Evolutionary conservation across 805 yeast genomes (phyloP).

Genomic region (Candida krabiensis): DNA sequence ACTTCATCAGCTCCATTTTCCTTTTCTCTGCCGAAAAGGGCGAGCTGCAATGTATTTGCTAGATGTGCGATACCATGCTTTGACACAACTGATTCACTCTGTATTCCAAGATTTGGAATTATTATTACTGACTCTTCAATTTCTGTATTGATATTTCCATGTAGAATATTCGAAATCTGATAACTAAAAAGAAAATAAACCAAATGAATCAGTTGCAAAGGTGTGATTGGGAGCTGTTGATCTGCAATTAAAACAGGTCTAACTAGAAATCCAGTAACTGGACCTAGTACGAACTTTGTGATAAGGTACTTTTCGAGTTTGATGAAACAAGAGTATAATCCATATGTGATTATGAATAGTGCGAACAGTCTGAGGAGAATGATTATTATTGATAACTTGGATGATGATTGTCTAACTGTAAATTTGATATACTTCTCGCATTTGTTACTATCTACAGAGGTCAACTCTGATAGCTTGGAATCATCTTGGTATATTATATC

Average conservation of each 20-base stretch:
- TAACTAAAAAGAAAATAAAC: slow-evolving; percentile 15
- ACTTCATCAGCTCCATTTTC: slow-evolving; percentile 1
- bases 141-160: slow-evolving; percentile 32
- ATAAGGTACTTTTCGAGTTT: background rate
- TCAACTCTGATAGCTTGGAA: background rate
- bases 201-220: slow-evolving; percentile 5
- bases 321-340: slow-evolving; percentile 5
- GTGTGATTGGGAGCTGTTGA: background rate
- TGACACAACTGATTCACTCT: slow-evolving; percentile 35
- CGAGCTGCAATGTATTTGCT: slow-evolving; percentile 2
- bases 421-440: slow-evolving; percentile 18
- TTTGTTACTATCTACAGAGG: slow-evolving; percentile 1
- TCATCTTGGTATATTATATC: slow-evolving; percentile 21
- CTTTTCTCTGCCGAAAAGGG: slow-evolving; percentile 5
- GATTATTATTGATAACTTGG: background rate
- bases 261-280: background rate
- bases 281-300: no score
- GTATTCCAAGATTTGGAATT: slow-evolving; percentile 50
- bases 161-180: slow-evolving; percentile 18
- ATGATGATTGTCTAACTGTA: slow-evolving; percentile 18
- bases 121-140: slow-evolving; percentile 45
- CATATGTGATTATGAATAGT: slow-evolving; percentile 7
- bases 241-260: background rate
- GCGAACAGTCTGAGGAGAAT: slow-evolving; percentile 4
- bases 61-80: slow-evolving; percentile 25